Conservation (phyloP, 441 rosid genomes). For the Dalechampia spathulata region DNA sequence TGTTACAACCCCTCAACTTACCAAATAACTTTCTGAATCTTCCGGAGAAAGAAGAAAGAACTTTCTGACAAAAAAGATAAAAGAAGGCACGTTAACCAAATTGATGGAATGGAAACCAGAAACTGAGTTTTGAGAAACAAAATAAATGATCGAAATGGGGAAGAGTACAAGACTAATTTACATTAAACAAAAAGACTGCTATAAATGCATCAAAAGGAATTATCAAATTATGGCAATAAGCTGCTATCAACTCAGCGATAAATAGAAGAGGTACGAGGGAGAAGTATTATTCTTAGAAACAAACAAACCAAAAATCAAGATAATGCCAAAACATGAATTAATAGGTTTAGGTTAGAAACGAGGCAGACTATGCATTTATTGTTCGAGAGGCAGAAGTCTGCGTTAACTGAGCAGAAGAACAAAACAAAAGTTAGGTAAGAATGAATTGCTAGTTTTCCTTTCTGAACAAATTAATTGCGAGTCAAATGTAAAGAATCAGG, state of each 20-base stretch:
- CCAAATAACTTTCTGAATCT: slow-evolving; percentile 31
- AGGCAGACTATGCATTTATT: neutral
- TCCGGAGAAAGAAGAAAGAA: slow-evolving; percentile 31
- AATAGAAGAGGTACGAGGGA: neutral
- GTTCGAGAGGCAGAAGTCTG: neutral
- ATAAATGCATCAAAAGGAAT: slow-evolving; percentile 5
- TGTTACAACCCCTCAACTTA: slow-evolving; percentile 4
- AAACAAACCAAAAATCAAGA: neutral
- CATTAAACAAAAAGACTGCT: neutral
- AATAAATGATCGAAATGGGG: neutral
- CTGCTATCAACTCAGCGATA: slow-evolving; percentile 1
- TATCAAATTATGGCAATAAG: neutral
- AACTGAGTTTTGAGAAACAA: neutral
- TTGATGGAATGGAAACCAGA: neutral
- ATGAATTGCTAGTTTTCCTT: neutral
- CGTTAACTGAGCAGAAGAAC: neutral
- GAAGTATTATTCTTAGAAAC: neutral
- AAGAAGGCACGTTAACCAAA: neutral
- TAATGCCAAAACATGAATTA: neutral
- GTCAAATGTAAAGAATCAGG: neutral
- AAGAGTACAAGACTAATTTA: neutral
- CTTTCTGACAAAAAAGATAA: slow-evolving; percentile 21
- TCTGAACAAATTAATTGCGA: no score
- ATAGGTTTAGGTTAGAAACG: neutral
- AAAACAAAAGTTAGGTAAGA: neutral